Percentiles rank a stretch among this genome's conserved stretches.
Evolutionary conservation across 2,329 filamentous ascomycete genomes (phyloP).

Genomic region (Phialophora expanda): DNA sequence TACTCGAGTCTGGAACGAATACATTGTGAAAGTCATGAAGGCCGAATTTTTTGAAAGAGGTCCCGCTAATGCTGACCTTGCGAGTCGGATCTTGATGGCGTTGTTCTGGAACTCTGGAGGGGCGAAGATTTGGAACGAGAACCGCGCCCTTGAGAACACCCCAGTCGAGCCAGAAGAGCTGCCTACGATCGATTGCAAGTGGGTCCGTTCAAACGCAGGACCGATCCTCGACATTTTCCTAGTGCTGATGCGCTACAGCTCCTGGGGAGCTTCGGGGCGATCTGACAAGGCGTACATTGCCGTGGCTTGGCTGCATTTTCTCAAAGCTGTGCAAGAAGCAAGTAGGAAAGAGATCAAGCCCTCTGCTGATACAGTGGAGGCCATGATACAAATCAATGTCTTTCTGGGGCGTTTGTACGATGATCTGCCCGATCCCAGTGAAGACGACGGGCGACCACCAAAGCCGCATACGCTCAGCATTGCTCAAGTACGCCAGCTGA

Average conservation of each 20-base stretch:
- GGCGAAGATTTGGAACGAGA: conserved; percentile 72
- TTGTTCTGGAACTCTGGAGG: conserved; percentile 59
- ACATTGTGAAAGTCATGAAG: conserved; percentile 69
- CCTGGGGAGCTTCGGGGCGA: conserved; percentile 49
- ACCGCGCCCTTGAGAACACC: conserved; percentile 67
- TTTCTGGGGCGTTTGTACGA: conserved; percentile 60
- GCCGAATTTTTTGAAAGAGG: conserved; percentile 57
- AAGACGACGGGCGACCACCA: conserved; percentile 33
- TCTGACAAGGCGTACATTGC: conserved; percentile 57
- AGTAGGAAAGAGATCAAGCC: conserved; percentile 87
- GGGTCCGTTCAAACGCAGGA: conserved; percentile 75
- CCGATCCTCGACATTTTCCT: conserved; percentile 69
- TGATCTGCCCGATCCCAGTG: conserved; percentile 37
- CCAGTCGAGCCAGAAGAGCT: conserved; percentile 73
- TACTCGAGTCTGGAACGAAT: conserved; percentile 78
- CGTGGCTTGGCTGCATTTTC: conserved; percentile 66
- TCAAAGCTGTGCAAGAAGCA: conserved; percentile 64
- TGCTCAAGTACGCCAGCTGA: conserved; percentile 57
- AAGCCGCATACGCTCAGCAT: conserved; percentile 49
- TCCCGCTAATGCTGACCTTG: conserved; percentile 61
- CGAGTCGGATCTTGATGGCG: conserved; percentile 72
- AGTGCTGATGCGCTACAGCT: conserved; percentile 56
- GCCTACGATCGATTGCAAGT: conserved; percentile 82
- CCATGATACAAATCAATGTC: conserved; percentile 73
- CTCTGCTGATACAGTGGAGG: conserved; percentile 79